Percentiles rank a stretch among this genome's conserved stretches.
Evolutionary conservation across 139 green algal genomes (phyloP).

Genomic region (Auxenochlorella protothecoides): DNA sequence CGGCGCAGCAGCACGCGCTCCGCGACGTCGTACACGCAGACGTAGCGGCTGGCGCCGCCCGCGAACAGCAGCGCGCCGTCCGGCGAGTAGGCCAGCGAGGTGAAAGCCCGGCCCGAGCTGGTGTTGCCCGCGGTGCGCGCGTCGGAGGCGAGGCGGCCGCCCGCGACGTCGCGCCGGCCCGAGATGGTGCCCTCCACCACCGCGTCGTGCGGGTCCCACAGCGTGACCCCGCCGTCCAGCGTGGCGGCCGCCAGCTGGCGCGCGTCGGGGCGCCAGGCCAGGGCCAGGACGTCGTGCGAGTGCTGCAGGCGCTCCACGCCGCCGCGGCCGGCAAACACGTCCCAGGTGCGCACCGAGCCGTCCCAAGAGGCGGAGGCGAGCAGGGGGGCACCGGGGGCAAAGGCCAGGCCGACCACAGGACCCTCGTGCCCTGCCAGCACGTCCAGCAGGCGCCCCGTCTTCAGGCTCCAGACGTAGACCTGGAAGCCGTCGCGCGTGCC

Average conservation of each 20-base stretch:
- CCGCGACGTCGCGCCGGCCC: conserved; percentile 77
- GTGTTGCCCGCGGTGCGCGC: conserved; percentile 54
- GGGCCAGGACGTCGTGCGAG: conserved; percentile 81
- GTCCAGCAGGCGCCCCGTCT: conserved; percentile 86
- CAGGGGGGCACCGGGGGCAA: conserved; percentile 58
- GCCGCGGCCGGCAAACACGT: conserved; percentile 71
- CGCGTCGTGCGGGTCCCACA: conserved; percentile 85
- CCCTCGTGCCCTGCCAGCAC: conserved; percentile 85
- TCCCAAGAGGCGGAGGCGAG: conserved; percentile 86
- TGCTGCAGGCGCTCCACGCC: conserved; percentile 73
- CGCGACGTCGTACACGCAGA: conserved; percentile 92
- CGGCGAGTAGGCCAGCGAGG: conserved; percentile 72
- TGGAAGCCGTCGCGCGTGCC: conserved; percentile 70
- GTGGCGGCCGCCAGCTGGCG: conserved; percentile 76
- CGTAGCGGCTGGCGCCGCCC: conserved; percentile 61
- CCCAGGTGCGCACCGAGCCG: conserved; percentile 68
- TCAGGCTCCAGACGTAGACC: conserved; percentile 91
- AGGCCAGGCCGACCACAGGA: conserved; percentile 70
- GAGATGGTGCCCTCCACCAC: conserved; percentile 67
- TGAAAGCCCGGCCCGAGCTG: conserved; percentile 67
- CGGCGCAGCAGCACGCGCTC: conserved; percentile 83
- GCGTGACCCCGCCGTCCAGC: conserved; percentile 82
- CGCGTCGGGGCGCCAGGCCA: conserved; percentile 79
- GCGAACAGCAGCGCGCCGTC: conserved; percentile 83
- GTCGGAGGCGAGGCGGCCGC: conserved; percentile 60